These are phyloP conservation scores for Chytriomyces confervae DNA, from an alignment of 192 early-diverging fungal species.

Conservation along the genomic window DNA sequence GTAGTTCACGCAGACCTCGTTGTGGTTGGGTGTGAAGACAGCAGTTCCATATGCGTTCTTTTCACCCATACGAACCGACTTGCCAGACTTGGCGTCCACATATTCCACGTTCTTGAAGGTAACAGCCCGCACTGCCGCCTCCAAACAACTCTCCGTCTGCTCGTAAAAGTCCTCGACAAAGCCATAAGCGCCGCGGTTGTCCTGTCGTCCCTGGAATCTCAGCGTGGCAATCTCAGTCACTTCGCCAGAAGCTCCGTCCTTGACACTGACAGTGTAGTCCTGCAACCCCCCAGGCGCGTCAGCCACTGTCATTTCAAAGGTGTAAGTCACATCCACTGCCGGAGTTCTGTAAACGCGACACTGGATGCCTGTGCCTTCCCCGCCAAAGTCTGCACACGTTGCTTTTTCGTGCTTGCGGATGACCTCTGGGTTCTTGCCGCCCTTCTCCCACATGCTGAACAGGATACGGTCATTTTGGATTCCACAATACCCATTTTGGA, in stretches of 20 bases:
- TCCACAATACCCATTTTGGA: constrained; percentile 20
- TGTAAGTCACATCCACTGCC: constrained; percentile 7
- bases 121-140: neutral
- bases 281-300: neutral
- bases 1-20: constrained; percentile 23
- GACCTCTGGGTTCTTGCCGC: neutral
- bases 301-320: constrained; percentile 3
- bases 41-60: neutral
- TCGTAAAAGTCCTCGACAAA: constrained; percentile 17
- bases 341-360: neutral
- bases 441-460: constrained; percentile 5
- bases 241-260: neutral
- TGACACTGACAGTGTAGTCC: constrained; percentile 7
- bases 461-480: constrained; percentile 17
- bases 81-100: neutral
- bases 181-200: constrained; percentile 16
- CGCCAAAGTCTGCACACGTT: constrained; percentile 2
- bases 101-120: constrained; percentile 16
- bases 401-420: constrained; percentile 3
- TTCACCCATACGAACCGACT: neutral
- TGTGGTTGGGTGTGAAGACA: constrained; percentile 27
- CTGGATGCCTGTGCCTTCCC: constrained; percentile 23
- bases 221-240: neutral
- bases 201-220: neutral
- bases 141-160: neutral